Conservation (phyloP, 305 asterid species). For the Solanum hybrid region DNA sequence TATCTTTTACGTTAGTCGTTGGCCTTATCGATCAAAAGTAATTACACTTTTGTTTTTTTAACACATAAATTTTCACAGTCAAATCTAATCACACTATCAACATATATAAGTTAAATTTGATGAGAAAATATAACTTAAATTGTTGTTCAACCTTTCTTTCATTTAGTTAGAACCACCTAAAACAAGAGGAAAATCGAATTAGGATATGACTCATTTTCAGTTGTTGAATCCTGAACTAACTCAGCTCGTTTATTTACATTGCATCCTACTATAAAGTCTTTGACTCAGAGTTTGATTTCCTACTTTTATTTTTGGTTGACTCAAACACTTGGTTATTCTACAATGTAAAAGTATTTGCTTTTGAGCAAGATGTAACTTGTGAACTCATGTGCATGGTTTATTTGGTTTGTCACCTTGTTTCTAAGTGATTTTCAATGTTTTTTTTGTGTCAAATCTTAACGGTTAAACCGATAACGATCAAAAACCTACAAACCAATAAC, state of each 20-base stretch:
- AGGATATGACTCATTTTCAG: neutral
- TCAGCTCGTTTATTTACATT: neutral
- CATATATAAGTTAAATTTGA: neutral
- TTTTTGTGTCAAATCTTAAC: too few relatives aligned
- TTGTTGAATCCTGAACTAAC: neutral
- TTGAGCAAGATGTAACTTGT: too few relatives aligned
- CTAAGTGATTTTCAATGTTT: too few relatives aligned
- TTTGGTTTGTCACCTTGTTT: too few relatives aligned
- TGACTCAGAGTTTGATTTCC: too few relatives aligned
- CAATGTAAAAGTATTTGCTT: too few relatives aligned
- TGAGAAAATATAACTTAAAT: neutral
- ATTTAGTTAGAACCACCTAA: neutral
- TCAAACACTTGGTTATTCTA: too few relatives aligned
- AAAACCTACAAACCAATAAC: too few relatives aligned
- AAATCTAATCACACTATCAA: neutral
- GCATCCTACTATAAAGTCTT: neutral
- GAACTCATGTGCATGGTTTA: too few relatives aligned
- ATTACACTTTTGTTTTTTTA: too few relatives aligned
- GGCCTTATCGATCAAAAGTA: neutral
- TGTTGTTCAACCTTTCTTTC: neutral
- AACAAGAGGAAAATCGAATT: neutral
- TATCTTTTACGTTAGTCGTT: neutral
- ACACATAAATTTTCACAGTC: neutral
- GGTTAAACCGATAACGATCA: too few relatives aligned
- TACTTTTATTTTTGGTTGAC: too few relatives aligned